These are phyloP conservation scores for Nicotiana tomentosiformis DNA, from an alignment of 257 asterid genomes.

Conservation along the genomic window DNA sequence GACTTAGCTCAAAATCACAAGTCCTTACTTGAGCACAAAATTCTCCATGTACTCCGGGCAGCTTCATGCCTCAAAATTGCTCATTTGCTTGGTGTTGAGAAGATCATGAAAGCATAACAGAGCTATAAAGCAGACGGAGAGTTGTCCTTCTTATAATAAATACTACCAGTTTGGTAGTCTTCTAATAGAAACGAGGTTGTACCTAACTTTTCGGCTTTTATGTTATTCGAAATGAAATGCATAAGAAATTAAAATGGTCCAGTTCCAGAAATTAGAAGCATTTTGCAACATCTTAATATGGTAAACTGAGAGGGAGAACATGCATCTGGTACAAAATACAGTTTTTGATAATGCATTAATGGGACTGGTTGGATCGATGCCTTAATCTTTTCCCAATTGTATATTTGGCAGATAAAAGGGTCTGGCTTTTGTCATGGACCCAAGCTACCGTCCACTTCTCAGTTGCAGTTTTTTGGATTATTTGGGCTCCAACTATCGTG, in stretches of 20 bases:
- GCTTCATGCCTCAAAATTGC: too few species aligned
- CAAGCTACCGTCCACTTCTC: slow-evolving; percentile 69
- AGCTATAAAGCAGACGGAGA: neutral
- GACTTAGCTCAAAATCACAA: neutral
- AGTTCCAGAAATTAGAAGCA: neutral
- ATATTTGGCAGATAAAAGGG: slow-evolving; percentile 58
- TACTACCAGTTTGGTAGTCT: neutral
- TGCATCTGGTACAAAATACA: neutral
- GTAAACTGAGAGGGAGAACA: neutral
- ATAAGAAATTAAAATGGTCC: neutral
- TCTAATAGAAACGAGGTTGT: neutral
- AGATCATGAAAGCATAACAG: neutral
- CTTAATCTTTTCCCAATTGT: neutral
- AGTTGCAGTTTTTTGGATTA: slow-evolving; percentile 70
- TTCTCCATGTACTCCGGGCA: too few species aligned
- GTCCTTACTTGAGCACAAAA: neutral
- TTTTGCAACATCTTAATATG: slow-evolving; percentile 1
- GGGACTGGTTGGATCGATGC: neutral
- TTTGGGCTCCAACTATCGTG: slow-evolving; percentile 82
- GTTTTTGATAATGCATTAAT: neutral
- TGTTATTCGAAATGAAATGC: neutral
- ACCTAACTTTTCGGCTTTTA: neutral
- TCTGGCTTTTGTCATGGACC: slow-evolving; percentile 72
- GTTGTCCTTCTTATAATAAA: neutral
- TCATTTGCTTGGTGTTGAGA: too few species aligned